Base-by-base conservation (phyloP, 495 filamentous ascomycete genomes). In the Penicillium coprophilum region DNA sequence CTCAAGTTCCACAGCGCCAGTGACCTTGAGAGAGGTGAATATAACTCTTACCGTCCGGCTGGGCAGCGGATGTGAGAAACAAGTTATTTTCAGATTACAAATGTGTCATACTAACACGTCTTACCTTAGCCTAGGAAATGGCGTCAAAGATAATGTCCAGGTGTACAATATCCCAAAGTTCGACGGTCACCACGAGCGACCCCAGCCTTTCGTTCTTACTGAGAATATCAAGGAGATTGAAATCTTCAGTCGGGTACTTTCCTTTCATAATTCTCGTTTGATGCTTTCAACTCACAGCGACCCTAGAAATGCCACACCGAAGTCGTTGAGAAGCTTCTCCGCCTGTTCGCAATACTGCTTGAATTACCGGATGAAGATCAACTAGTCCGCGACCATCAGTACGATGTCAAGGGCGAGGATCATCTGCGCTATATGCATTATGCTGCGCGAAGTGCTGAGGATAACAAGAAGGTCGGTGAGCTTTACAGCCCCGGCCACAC, bases 401-500 rank as follows among this genome's bases (percentile, higher is more conserved):
- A 80, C 54, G 73, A 80, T 48, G 65, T 67, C 12, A 65, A 71
- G n/a, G 72, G 76, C 23, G 79, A 80, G 43, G 75, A 78, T 40
- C 77, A 80, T 53, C 69, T 80, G 1, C 79, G 78, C 32, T 80
- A 80, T 63, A 82, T 82, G 78, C 71, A 77, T 62, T 82, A 82
- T 60, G 67, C 67, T 12, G 70, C 74, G 0, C 78, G 78, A 2
- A 70, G 57, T 30, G 31, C 65, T 7, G 74, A 75, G 19, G 75
- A 77, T 10, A 79, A 80, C 65, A 59, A 69, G 23, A 65, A 68
- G 28, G 67, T 68, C 13, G 67, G 66, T 4, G 62, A 63, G 13
- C 51, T 73, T 6, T 69, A 74, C 48, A 69, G 57, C 24, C 65
- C 67, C 1, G 73, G 73, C 4, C 71, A 77, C 41, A 76, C 73